phyloP scores from a whole-genome alignment of 2,329 filamentous ascomycete genomes.

The Blastomyces gilchristii region DNA sequence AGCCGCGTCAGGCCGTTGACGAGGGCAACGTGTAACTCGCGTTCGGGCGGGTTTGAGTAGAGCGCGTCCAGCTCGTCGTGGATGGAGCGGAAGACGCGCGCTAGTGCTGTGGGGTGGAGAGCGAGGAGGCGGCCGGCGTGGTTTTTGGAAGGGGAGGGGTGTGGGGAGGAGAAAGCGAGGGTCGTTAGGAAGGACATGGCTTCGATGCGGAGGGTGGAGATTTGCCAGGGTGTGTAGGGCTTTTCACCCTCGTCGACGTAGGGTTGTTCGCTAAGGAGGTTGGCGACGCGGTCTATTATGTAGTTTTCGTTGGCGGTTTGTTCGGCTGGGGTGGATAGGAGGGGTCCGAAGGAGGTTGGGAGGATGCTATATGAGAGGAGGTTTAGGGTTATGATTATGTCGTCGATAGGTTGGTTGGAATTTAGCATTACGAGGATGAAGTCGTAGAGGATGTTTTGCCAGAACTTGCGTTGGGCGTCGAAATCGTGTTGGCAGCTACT shows the following conservation, averaged over 20 bases:
- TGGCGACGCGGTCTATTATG: conserved; percentile 48
- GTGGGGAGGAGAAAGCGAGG: conserved; percentile 30
- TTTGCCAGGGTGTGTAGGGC: conserved; percentile 28
- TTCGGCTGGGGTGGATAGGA: conserved; percentile 32
- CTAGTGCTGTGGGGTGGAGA: conserved; percentile 57
- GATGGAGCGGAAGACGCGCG: conserved; percentile 62
- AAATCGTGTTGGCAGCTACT: conserved; percentile 38
- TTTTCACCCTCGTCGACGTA: conserved; percentile 35
- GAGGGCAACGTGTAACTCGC: conserved; percentile 39
- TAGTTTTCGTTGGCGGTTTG: conserved; percentile 36
- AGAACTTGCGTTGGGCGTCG: conserved; percentile 40
- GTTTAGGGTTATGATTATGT: conserved; percentile 46
- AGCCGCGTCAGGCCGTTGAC: conserved; percentile 53
- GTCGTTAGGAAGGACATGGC: conserved; percentile 36
- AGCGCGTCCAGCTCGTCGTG: conserved; percentile 59
- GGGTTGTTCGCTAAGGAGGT: conserved; percentile 47
- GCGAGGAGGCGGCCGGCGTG: conserved; percentile 55
- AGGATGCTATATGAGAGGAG: conserved; percentile 48
- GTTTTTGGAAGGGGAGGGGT: conserved; percentile 52
- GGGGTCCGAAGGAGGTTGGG: conserved; percentile 45
- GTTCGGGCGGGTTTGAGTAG: conserved; percentile 43
- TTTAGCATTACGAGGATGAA: conserved; percentile 52
- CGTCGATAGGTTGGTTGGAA: conserved; percentile 45
- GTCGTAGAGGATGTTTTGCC: conserved; percentile 46
- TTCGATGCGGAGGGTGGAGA: conserved; percentile 36